A percentile compares a stretch with the other conserved stretches of the same genome.
Conservation (phyloP, 768 basidiomycete genomes). For the Collybia mongolica region DNA sequence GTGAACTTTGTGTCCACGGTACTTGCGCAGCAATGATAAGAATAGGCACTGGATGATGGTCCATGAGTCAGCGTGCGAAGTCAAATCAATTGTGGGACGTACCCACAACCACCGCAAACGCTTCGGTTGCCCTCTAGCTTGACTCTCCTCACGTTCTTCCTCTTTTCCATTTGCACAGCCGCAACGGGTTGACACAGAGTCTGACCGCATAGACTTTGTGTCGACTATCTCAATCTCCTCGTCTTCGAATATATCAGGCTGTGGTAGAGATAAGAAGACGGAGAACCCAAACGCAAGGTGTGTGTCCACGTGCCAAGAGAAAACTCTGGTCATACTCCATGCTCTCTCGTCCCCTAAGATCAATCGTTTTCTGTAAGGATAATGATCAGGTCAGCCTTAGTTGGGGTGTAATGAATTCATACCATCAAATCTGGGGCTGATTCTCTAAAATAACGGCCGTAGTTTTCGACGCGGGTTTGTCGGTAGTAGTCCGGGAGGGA, state of each 20-base stretch:
- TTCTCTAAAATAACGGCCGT: constrained; percentile 1
- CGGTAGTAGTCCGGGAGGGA: constrained; percentile 4
- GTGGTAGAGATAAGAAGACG: not conserved
- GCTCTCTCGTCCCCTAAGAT: constrained; percentile 1
- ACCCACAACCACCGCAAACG: constrained; percentile 1
- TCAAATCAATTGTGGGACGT: too few relatives aligned
- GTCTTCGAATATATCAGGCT: not conserved
- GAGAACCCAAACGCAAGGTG: not conserved
- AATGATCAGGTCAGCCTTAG: not conserved
- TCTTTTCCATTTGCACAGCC: not conserved
- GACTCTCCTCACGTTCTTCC: not conserved
- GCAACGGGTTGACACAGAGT: not conserved
- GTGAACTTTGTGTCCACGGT: too few relatives aligned
- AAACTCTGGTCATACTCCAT: not conserved
- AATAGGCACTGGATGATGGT: too few relatives aligned
- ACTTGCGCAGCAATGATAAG: not conserved
- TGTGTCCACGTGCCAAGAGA: not conserved
- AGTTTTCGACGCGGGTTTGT: not conserved
- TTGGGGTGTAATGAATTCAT: not conserved
- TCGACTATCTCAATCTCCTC: not conserved
- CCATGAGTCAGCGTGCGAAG: too few relatives aligned
- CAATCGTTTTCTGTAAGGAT: constrained; percentile 2
- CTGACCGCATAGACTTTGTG: not conserved
- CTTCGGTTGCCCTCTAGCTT: not conserved
- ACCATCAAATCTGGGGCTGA: not conserved